Evolutionary conservation across 2,329 filamentous ascomycete genomes (phyloP), one percentile per base, ranked within the genome.

Genomic region (Colletotrichum sp.): DNA sequence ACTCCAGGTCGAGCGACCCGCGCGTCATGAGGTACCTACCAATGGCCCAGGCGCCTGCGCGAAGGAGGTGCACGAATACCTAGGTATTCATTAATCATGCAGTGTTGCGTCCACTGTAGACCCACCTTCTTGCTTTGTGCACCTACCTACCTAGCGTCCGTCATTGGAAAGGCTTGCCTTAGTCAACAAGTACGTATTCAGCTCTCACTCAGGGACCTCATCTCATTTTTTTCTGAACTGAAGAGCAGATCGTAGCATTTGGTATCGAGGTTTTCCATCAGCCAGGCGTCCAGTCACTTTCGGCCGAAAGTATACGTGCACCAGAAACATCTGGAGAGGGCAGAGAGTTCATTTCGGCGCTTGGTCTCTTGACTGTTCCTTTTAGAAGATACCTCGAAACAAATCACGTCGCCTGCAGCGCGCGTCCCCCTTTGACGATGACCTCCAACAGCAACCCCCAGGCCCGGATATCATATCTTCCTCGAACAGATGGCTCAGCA

Each of bases 401-500:
- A 44, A n/a, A 49, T n/a, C 39, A 49, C 39, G 59, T n/a, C 59
- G 13, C 29, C 19, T 34, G 19, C 29, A 13, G 8, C 59, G 27
- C 27, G 19, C 49, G 8, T n/a, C n/a, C 4, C 32, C 29, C 13
- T n/a, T 11, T 25, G 25, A 59, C 29, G 22, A 77, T 77, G 75
- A 39, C 83, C 12, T 49, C 49, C 16, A 39, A 52, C n/a, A 32
- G 81, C 69, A 88, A 89, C 77, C 91, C 91, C 44, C 86, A 87
- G 71, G 90, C 89, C 39, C 84, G 88, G 27, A 83, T 93, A 13
- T 90, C 90, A 34, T 89, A 89, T 78, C 89, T 98, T 4, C 89
- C 92, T 76, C 93, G 93, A 77, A 91, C 95, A 30, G 95, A 98
- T 83, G 95, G 95, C 77, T 98, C 95, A 64, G 94, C 94, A 13